Evolutionary conservation across 257 asterid species (phyloP).

Genomic region (Solanum piurae): DNA sequence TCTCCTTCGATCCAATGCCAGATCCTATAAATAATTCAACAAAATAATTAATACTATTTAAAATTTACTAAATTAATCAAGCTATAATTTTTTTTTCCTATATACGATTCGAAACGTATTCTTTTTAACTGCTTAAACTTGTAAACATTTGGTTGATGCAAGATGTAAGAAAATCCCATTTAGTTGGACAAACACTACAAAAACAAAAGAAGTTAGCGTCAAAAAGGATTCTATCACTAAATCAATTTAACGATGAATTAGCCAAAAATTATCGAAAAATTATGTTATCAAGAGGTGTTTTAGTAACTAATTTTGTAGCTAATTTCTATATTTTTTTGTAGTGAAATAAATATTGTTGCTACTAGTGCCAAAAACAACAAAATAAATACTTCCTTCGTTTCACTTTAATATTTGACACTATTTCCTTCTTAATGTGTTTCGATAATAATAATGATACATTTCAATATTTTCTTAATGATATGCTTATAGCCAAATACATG

Average conservation of each 20-base stretch:
- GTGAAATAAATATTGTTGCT: neutral
- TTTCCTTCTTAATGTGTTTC: neutral
- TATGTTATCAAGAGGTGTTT: neutral
- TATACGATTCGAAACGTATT: neutral
- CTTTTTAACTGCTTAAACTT: too few species aligned
- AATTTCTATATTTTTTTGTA: neutral
- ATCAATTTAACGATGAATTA: neutral
- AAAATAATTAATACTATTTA: conserved; percentile 7
- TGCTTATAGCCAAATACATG: neutral
- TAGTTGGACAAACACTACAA: too few species aligned
- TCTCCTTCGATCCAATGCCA: conserved; percentile 54
- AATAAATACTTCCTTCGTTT: neutral
- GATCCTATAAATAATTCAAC: conserved; percentile 27
- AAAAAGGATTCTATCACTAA: neutral
- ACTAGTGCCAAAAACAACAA: neutral
- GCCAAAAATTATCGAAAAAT: neutral
- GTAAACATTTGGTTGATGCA: too few species aligned
- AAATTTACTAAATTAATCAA: neutral
- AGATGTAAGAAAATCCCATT: too few species aligned
- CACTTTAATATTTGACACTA: neutral
- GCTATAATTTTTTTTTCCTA: neutral
- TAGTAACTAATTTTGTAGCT: neutral
- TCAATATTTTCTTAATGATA: neutral
- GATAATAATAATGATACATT: neutral
- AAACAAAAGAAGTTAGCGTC: neutral